These are phyloP conservation scores for Aureobasidium sp. DNA, from an alignment of 2,329 filamentous ascomycete genomes.

Conservation along the genomic window DNA sequence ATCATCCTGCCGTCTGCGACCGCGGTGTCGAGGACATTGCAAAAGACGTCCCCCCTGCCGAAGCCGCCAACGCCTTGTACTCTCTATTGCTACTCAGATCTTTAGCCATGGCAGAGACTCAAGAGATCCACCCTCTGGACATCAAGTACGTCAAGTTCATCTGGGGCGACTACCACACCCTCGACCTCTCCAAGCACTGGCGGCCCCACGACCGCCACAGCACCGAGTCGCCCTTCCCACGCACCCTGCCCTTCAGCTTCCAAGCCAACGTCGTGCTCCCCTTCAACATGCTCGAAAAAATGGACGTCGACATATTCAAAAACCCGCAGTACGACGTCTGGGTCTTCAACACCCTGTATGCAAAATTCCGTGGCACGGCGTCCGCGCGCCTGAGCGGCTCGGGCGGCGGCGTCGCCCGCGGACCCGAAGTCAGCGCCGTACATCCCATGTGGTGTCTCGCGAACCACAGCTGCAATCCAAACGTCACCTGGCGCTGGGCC, in stretches of 20 bases:
- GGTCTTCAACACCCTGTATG: constrained; percentile 86
- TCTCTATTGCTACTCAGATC: constrained; percentile 52
- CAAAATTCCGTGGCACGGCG: constrained; percentile 88
- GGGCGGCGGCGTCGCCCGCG: constrained; percentile 55
- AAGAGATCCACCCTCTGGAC: constrained; percentile 51
- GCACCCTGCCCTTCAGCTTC: constrained; percentile 73
- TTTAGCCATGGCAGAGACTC: constrained; percentile 55
- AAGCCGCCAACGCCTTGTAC: constrained; percentile 55
- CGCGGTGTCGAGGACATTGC: constrained; percentile 50
- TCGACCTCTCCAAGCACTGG: constrained; percentile 21
- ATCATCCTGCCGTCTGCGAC: constrained; percentile 55
- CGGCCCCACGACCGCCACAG: constrained; percentile 7
- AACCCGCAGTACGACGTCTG: constrained; percentile 60
- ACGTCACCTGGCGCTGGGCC: constrained; percentile 90
- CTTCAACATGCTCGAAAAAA: constrained; percentile 72
- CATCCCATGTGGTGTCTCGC: constrained; percentile 95
- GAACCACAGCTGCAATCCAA: constrained; percentile 94
- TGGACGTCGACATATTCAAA: constrained; percentile 71
- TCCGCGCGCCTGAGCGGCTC: constrained; percentile 66
- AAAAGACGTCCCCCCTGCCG: constrained; percentile 50
- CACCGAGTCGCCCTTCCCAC: constrained; percentile 24
- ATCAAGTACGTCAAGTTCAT: constrained; percentile 56
- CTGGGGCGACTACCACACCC: constrained; percentile 56
- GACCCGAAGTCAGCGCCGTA: constrained; percentile 86
- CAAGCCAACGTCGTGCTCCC: constrained; percentile 66